These are phyloP conservation scores for Sporormia fimetaria DNA, from an alignment of 495 filamentous ascomycete species.

Conservation along the genomic window DNA sequence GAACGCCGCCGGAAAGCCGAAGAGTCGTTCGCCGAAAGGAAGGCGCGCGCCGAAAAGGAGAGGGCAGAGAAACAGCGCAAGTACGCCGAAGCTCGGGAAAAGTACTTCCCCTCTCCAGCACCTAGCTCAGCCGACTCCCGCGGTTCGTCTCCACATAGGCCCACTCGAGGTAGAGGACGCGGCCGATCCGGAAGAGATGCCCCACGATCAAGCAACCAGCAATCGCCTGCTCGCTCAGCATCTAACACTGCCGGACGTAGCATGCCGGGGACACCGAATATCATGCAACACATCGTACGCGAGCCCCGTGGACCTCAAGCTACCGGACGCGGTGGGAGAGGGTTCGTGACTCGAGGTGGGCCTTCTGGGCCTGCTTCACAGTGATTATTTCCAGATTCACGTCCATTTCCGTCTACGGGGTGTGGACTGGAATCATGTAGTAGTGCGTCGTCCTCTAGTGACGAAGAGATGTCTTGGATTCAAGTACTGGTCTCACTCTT, in stretches of 20 bases:
- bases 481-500: no score
- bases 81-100: conserved; percentile 74
- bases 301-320: conserved; percentile 63
- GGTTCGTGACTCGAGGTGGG: conserved; percentile 42
- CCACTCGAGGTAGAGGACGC: conserved; percentile 23
- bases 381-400: background rate
- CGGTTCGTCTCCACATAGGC: conserved; percentile 45
- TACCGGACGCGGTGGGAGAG: conserved; percentile 64
- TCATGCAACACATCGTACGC: conserved; percentile 50
- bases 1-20: conserved; percentile 47
- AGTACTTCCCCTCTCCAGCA: conserved; percentile 60
- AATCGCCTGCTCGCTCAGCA: conserved; percentile 33
- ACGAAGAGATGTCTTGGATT: no score
- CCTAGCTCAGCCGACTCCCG: conserved; percentile 44
- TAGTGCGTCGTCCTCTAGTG: no score
- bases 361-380: conserved; percentile 5
- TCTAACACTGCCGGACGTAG: conserved; percentile 26
- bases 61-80: conserved; percentile 78
- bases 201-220: conserved; percentile 38
- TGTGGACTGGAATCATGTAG: no score
- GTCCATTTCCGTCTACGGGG: no score
- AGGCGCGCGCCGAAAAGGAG: conserved; percentile 59
- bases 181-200: conserved; percentile 33
- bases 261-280: conserved; percentile 36
- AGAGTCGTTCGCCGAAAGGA: conserved; percentile 57